Conservation (phyloP, 306 rosid genomes). For the Cucurbita maxima region DNA sequence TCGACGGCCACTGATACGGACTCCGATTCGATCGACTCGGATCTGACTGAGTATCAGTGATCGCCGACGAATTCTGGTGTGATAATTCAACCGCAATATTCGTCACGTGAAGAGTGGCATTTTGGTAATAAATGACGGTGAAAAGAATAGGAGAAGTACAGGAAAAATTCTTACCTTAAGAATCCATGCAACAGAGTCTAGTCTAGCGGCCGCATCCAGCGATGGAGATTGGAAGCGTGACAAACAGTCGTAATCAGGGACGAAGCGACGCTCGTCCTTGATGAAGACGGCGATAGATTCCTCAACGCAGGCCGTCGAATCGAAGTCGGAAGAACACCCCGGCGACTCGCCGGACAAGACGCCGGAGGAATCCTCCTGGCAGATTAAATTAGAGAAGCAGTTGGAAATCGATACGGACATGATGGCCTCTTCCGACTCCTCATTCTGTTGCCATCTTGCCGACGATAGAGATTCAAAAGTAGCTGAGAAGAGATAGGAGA, state of each 20-base stretch:
- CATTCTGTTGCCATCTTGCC: constrained; percentile 39
- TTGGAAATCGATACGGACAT: constrained; percentile 72
- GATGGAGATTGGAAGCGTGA: constrained; percentile 44
- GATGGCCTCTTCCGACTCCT: constrained; percentile 20
- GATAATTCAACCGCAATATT: neutral
- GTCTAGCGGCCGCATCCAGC: constrained; percentile 58
- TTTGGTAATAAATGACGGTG: constrained; percentile 18
- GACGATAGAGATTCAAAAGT: neutral
- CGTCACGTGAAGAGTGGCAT: constrained; percentile 13
- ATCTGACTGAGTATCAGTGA: constrained; percentile 9
- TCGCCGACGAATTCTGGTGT: neutral
- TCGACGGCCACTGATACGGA: neutral
- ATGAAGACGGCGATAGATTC: constrained; percentile 72
- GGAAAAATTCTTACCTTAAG: constrained; percentile 45
- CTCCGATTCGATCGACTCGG: constrained; percentile 11
- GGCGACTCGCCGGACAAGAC: constrained; percentile 51
- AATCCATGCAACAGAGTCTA: constrained; percentile 90
- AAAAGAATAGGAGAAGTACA: neutral
- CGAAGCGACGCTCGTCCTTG: constrained; percentile 63
- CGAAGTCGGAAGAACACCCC: constrained; percentile 43
- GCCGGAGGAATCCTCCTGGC: constrained; percentile 55
- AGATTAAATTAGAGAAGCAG: constrained; percentile 51
- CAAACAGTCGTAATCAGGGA: constrained; percentile 62
- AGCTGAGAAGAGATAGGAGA: constrained; percentile 5
- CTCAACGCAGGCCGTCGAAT: constrained; percentile 28